Evolutionary conservation across 306 rosid species (phyloP).

Genomic region (Senna tora): DNA sequence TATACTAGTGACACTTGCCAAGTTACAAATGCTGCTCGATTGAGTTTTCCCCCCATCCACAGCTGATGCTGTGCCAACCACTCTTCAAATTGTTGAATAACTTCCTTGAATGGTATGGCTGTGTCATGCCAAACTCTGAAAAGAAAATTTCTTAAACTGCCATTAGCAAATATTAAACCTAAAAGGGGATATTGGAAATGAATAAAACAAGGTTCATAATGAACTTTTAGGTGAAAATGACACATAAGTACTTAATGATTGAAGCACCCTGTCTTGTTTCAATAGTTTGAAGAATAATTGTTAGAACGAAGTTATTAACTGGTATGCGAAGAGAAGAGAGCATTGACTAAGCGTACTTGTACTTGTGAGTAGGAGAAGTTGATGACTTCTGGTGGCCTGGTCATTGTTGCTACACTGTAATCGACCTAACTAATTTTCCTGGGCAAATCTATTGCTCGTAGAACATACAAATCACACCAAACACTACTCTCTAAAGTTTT

Average conservation of each 20-base stretch:
- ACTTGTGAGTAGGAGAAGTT: too few relatives aligned
- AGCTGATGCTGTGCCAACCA: conserved; percentile 72
- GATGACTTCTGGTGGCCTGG: too few relatives aligned
- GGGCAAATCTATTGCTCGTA: neutral
- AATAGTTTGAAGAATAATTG: conserved; percentile 1
- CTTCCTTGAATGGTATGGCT: conserved; percentile 75
- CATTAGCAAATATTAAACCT: neutral
- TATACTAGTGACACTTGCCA: conserved; percentile 55
- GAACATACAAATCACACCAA: conserved; percentile 24
- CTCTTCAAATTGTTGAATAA: conserved; percentile 77
- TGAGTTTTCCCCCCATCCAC: conserved; percentile 67
- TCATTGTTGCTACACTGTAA: neutral
- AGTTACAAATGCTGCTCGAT: conserved; percentile 80
- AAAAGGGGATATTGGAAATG: neutral
- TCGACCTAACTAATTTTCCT: conserved; percentile 19
- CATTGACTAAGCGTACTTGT: neutral
- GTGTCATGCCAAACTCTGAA: conserved; percentile 97
- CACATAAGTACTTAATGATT: neutral
- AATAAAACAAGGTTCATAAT: neutral
- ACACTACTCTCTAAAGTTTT: neutral
- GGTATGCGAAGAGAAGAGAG: neutral
- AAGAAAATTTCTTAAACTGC: neutral
- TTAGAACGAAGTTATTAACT: neutral
- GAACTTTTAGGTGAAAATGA: neutral
- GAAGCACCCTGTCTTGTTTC: conserved; percentile 1